Evolutionary conservation across 208 protist genomes (phyloP), one percentile per base, ranked within the genome.

Genomic region (Blechomonas ayalai): DNA sequence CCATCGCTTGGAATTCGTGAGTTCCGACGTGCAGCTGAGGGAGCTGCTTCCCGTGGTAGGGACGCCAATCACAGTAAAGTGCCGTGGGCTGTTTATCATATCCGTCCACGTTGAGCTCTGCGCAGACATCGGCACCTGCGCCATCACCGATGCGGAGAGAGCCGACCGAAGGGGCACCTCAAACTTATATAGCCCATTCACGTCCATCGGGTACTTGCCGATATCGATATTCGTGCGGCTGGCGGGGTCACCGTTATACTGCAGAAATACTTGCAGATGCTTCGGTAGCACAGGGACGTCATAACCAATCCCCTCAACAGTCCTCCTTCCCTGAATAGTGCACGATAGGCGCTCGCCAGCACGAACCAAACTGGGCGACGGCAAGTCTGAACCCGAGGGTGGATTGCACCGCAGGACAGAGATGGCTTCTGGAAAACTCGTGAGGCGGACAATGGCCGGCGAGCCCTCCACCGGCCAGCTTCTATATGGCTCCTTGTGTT

Each of bases 31-130:
- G 52, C 83, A 92, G 1, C 37, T 26, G 9, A 86, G 29, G 25
- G 31, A 53, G 9, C 74, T 73, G 7, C 59, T 63, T 4, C 28
- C 47, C 4, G 56, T 41, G 4, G 74, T 64, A 8, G 83, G 79
- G n/a, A 73, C 56, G 9, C 75, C 80, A 50, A 92, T 59, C 13
- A 92, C 59, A 27, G 54, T 66, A 49, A 81, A 84, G 25, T 27
- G 37, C 42, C 66, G 28, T 7, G 83, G 83, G 43, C 83, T 92
- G 42, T 74, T 78, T 37, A 51, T 53, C 76, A 86, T 84, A 15
- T 54, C 16, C 24, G 31, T 13, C 57, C 64, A 73, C 43, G 50
- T 39, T 20, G 49, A 26, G 31, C 37, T 49, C 16, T 10, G 41
- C 24, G 38, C 43, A 23, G 35, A 27, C 8, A 22, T 38, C 18